Evolutionary conservation across 129 eudicot genomes (phyloP), one percentile per base, ranked within the genome.

Genomic region (Flaveria sonorensis): DNA sequence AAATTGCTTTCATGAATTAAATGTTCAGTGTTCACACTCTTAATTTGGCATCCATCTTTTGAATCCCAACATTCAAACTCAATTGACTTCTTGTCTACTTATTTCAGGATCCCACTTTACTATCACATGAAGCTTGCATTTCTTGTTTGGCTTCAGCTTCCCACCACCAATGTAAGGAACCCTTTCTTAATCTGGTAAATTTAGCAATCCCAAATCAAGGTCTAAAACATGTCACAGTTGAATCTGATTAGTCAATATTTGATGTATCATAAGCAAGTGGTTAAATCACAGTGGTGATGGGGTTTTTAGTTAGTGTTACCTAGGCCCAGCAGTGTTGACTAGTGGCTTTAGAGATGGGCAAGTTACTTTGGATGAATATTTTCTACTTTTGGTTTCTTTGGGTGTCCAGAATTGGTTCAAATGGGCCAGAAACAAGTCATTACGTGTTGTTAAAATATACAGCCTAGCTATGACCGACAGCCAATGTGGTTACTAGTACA

Each of bases 61-160:
- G 48, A 4, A 71, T 51, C 52, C 18, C 11, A 47, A 67, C 43
- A 62, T 76, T 26, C 14, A 42, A 40, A 55, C 51, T 52, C 24
- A 78, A 16, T 63, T 11, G 10, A 30, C 16, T 7, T 40, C 69
- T 64, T 59, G 81, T 88, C 60, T 63, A 63, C 74, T 14, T 78
- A 4, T 68, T 81, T 75, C 87, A 93, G 98, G 98, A 79, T 78
- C 74, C 96, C 98, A 20, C 83, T 90, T 71, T 90, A 93, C 81
- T 88, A 93, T 71, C 98, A 93, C 70, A 76, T 88, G 95, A 90
- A 90, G 87, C 85, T 93, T 83, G 95, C 96, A 40, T 93, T 93
- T 85, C 98, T 90, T 71, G 83, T 90, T 63, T 93, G 98, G 96
- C 96, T 93, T 78, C 98, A 93, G 77, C 90, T 90, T 75, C 96